phyloP scores from a whole-genome alignment of 768 basidiomycete genomes.

The Rhizopogon rudus region DNA sequence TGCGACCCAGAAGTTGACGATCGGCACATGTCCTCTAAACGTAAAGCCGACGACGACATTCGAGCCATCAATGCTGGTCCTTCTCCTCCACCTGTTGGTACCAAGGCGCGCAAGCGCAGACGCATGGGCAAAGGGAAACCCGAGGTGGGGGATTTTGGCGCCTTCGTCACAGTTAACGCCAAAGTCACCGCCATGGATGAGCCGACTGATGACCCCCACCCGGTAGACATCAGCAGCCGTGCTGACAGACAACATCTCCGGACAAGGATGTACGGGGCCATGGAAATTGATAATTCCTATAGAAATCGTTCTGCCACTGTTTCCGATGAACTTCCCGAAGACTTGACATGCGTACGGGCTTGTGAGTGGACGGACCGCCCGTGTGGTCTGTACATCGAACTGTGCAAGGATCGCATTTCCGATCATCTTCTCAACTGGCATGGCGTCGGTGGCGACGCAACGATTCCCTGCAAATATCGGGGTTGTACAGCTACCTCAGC shows the following conservation, averaged over 20 bases:
- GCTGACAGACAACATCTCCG: not conserved
- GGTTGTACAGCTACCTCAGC: not conserved
- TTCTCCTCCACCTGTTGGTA: no score
- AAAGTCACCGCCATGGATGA: not conserved
- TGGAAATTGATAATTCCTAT: not conserved
- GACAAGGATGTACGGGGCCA: not conserved
- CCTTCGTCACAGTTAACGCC: not conserved
- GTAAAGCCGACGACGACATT: not conserved
- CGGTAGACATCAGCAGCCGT: not conserved
- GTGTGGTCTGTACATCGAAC: not conserved
- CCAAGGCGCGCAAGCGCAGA: not conserved
- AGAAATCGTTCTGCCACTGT: not conserved
- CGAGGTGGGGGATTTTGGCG: not conserved
- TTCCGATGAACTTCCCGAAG: not conserved
- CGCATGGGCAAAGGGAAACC: not conserved
- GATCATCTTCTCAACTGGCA: not conserved
- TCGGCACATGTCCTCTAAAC: not conserved
- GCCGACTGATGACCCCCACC: not conserved
- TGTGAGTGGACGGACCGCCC: not conserved
- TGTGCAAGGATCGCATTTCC: not conserved
- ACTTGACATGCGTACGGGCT: not conserved
- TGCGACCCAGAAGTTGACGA: not conserved
- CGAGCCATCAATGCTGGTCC: not conserved
- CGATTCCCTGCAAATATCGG: not conserved
- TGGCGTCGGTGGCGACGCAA: not conserved